Percentiles rank a stretch among this genome's conserved stretches.
phyloP scores from a whole-genome alignment of 2,329 filamentous ascomycete genomes.

The Calonectria multiphialidica region DNA sequence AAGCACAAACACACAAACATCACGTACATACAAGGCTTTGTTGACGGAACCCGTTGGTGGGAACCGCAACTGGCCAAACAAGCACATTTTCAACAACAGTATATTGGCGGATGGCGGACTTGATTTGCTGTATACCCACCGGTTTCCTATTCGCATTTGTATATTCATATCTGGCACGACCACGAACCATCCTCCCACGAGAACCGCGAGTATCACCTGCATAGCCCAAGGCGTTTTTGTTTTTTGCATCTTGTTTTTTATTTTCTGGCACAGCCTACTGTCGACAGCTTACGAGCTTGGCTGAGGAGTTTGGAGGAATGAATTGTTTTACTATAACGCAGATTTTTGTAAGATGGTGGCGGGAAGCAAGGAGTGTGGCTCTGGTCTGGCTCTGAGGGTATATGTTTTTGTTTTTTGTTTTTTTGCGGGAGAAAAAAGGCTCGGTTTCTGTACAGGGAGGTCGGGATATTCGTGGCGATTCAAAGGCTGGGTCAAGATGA shows the following conservation, averaged over 20 bases:
- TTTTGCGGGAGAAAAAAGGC: background rate
- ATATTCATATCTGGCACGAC: constrained; percentile 12
- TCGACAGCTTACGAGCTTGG: background rate
- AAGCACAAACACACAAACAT: constrained; percentile 22
- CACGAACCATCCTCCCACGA: constrained; percentile 26
- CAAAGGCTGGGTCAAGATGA: background rate
- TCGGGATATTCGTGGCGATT: background rate
- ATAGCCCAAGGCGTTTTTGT: constrained; percentile 43
- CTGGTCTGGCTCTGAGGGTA: background rate
- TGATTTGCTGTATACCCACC: constrained; percentile 41
- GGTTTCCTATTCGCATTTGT: constrained; percentile 24
- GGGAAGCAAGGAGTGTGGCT: constrained; percentile 11
- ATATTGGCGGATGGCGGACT: constrained; percentile 26
- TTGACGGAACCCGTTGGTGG: background rate
- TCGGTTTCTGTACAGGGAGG: background rate
- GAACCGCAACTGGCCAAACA: background rate
- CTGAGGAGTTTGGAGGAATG: constrained; percentile 33
- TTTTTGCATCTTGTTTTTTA: constrained; percentile 25
- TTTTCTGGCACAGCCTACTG: background rate
- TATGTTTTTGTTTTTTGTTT: background rate
- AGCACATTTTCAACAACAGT: background rate
- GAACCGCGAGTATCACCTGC: constrained; percentile 31
- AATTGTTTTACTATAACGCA: background rate
- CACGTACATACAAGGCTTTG: constrained; percentile 17
- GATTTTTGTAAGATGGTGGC: background rate